A percentile compares a stretch with the other conserved stretches of the same genome.
phyloP scores from a whole-genome alignment of 1,284 basidiomycete genomes.

The Sporisorium graminicola region DNA sequence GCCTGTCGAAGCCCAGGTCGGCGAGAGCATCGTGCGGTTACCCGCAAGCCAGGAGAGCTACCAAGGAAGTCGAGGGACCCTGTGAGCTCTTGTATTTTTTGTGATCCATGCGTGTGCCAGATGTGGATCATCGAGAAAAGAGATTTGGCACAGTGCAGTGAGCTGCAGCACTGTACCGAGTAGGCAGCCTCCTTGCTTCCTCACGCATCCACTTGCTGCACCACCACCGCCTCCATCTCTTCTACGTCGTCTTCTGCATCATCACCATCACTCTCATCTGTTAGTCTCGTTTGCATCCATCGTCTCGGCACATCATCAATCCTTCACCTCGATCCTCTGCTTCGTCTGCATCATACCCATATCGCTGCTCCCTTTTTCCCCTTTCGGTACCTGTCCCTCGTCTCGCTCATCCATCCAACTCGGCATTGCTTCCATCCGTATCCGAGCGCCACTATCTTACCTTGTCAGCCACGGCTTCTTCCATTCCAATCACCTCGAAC shows the following conservation, averaged over 20 bases:
- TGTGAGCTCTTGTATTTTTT: background rate
- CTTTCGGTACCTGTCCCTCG: background rate
- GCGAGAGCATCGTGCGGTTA: background rate
- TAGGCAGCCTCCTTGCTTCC: background rate
- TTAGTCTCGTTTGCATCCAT: constrained; percentile 4
- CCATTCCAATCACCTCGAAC: background rate
- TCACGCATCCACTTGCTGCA: background rate
- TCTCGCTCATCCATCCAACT: background rate
- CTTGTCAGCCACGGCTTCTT: too few species aligned
- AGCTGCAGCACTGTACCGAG: background rate
- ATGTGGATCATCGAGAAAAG: background rate
- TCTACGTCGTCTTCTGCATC: background rate
- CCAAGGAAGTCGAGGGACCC: background rate
- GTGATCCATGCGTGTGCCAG: constrained; percentile 19
- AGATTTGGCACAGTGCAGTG: background rate
- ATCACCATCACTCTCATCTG: too few species aligned
- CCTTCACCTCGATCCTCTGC: background rate
- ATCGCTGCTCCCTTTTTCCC: background rate
- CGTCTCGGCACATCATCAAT: background rate
- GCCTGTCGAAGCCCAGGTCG: background rate
- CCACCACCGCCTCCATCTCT: background rate
- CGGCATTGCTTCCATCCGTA: background rate
- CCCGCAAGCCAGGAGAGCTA: background rate
- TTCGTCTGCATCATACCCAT: constrained; percentile 4
- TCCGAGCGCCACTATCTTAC: too few species aligned